A percentile compares a stretch with the other conserved stretches of the same genome.
Conservation (phyloP, 345 rosid genomes). For the Eucalyptus cladocalyx region DNA sequence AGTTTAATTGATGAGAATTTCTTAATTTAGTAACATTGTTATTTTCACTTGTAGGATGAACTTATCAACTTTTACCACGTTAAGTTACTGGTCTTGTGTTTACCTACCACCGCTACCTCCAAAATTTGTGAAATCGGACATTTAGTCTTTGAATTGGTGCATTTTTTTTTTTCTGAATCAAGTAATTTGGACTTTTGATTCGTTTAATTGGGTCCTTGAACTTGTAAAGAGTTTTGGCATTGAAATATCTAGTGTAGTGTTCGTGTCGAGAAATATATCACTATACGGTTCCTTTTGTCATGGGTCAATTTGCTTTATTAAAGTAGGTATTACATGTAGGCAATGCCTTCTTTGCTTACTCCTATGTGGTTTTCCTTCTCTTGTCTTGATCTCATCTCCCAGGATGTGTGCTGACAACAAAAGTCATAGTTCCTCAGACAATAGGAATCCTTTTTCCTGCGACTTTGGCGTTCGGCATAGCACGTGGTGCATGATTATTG, state of each 20-base stretch:
- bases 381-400: background rate
- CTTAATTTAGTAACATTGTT: background rate
- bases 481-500: background rate
- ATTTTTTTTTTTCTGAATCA: background rate
- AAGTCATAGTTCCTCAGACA: background rate
- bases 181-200: background rate
- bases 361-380: background rate
- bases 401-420: background rate
- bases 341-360: background rate
- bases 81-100: background rate
- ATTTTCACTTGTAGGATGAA: background rate
- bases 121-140: background rate
- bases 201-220: fast-evolving
- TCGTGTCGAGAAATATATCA: background rate
- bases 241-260: background rate
- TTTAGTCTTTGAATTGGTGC: background rate
- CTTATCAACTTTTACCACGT: background rate
- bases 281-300: background rate
- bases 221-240: background rate
- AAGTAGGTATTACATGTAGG: background rate
- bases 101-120: background rate
- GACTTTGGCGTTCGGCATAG: background rate
- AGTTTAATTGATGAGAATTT: background rate
- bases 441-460: background rate
- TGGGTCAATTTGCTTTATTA: background rate